phyloP scores from a whole-genome alignment of 192 early-diverging fungal genomes.

The Coemansia pectinata region DNA sequence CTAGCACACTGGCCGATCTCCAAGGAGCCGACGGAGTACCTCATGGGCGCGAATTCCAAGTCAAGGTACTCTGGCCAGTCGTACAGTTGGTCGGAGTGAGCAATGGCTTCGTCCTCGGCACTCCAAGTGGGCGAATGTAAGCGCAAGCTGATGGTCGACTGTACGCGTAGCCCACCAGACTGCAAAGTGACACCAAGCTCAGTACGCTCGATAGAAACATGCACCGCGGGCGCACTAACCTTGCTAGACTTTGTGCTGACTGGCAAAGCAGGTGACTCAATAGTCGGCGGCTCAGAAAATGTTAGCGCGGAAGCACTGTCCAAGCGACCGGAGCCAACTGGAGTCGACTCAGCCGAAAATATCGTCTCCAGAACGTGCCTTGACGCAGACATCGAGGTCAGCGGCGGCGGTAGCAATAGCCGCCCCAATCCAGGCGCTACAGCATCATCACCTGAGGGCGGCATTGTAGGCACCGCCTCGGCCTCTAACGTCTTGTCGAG shows the following conservation, averaged over 20 bases:
- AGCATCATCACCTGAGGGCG: background rate
- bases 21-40: background rate
- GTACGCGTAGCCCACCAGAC: background rate
- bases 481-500: background rate
- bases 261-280: background rate
- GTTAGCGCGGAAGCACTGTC: background rate
- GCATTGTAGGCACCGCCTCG: constrained; percentile 1
- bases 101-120: background rate
- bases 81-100: background rate
- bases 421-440: background rate
- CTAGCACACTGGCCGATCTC: background rate
- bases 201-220: background rate
- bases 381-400: background rate
- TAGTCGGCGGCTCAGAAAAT: background rate
- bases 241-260: background rate
- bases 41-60: constrained; percentile 12
- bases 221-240: background rate
- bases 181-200: background rate
- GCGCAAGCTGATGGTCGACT: constrained; percentile 2
- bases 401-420: background rate
- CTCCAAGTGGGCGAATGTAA: background rate
- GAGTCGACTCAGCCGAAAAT: constrained; percentile 13
- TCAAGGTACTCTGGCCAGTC: constrained; percentile 7
- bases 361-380: constrained; percentile 13
- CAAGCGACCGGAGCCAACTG: background rate